These are phyloP conservation scores for Brassica juncea DNA, from an alignment of 345 rosid species.

Conservation along the genomic window DNA sequence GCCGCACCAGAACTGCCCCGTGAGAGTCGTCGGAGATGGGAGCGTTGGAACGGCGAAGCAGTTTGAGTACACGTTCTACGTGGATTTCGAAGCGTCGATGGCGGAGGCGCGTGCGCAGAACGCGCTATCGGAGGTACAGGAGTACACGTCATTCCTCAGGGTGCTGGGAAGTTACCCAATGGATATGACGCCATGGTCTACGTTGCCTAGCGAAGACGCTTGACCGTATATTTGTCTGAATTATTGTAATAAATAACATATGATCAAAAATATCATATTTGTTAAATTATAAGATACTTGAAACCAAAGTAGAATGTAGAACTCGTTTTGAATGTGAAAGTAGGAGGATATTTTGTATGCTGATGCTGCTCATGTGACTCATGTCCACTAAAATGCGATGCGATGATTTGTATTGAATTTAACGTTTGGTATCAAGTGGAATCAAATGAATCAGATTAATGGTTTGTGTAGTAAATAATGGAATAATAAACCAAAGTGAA, in stretches of 20 bases:
- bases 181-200: conserved; percentile 98
- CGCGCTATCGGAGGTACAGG: conserved; percentile 96
- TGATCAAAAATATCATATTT: conserved; percentile 16
- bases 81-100: conserved; percentile 96
- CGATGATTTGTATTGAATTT: background rate
- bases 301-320: conserved; percentile 12
- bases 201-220: conserved; percentile 42
- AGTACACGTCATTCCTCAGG: conserved; percentile 92
- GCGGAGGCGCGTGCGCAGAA: conserved; percentile 94
- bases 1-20: conserved; percentile 84
- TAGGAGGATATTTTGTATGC: conserved; percentile 4
- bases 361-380: background rate
- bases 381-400: background rate
- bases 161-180: conserved; percentile 97
- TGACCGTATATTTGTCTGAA: conserved; percentile 3
- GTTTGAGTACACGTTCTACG: conserved; percentile 91
- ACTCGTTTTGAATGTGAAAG: background rate
- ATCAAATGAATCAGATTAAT: background rate
- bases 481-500: background rate
- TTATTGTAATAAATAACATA: conserved; percentile 8
- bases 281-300: conserved; percentile 17
- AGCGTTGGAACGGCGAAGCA: conserved; percentile 84
- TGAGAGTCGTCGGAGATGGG: conserved; percentile 80
- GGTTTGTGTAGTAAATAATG: background rate
- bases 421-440: background rate